Evolutionary conservation across 257 asterid species (phyloP), one percentile per base, ranked within the genome.

Genomic region (Solanum arcanum): DNA sequence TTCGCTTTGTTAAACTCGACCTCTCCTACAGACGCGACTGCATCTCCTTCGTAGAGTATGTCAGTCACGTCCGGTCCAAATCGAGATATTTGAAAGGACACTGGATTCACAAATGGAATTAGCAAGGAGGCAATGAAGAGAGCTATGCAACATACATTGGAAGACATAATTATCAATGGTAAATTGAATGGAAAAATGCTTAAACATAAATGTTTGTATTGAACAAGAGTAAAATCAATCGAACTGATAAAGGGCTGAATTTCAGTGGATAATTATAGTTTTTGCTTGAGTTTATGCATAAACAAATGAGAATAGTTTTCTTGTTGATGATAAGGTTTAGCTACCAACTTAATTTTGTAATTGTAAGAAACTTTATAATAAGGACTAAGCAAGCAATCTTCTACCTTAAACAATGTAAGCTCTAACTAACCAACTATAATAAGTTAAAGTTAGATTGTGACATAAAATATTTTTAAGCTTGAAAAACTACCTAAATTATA

Each of bases 31-130:
- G 86, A 46, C 59, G 86, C 41, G 8, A 41, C 66, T 8, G 93
- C 93, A 64, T 89, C 93, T 66, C 93, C 93, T 41, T 86, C 87
- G 6, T 83, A 88, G 27, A 87, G 56, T 49, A 91, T 72, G 60
- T 14, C 84, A 59, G 83, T 59, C 12, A n/a, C 25, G 52, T 88
- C 88, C 4, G 91, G 88, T 33, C 73, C 52, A 41, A 91, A 91
- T 52, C 89, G 83, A 3, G 83, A 9, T 18, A 85, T 52, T 21
- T 88, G 68, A 68, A 91, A 89, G 60, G 52, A 59, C 21, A 88
- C 42, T 23, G 93, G 86, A 44, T 82, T 12, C 21, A 37, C 84
- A 13, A 74, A 49, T 21, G 86, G 86, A 52, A 86, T 9, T 46
- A 89, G 23, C 7, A 85, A 70, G 39, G 42, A 37, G 23, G 37